Evolutionary conservation across 805 yeast genomes (phyloP).

Genomic region (Blastobotrys peoriensis): DNA sequence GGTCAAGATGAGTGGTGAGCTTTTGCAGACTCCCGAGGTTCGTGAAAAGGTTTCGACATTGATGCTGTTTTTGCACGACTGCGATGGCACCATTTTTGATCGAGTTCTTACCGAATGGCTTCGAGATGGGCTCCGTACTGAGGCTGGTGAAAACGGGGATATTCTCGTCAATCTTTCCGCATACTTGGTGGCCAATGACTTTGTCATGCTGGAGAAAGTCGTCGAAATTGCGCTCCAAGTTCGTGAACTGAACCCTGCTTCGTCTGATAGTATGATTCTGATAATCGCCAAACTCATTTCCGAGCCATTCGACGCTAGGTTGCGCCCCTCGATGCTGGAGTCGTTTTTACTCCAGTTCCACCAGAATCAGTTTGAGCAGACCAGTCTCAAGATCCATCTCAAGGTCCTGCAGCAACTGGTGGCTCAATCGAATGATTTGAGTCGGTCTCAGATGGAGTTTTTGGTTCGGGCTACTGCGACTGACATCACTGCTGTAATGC

Average conservation of each 20-base stretch:
- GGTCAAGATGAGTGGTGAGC: neutral
- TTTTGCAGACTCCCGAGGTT: neutral
- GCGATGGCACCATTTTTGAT: slow-evolving; percentile 17
- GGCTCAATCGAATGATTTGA: neutral
- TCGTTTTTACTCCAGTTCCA: slow-evolving; percentile 19
- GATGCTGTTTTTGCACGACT: slow-evolving; percentile 21
- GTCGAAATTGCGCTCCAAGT: slow-evolving; percentile 29
- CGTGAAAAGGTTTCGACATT: neutral
- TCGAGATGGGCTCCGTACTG: slow-evolving; percentile 27
- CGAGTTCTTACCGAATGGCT: slow-evolving; percentile 22
- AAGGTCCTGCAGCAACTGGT: neutral
- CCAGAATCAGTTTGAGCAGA: slow-evolving; percentile 14
- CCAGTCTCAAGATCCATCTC: slow-evolving; percentile 12
- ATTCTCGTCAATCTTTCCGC: slow-evolving; percentile 33
- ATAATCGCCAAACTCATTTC: slow-evolving; percentile 17
- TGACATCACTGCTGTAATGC: slow-evolving; percentile 8
- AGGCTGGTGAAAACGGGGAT: slow-evolving; percentile 28
- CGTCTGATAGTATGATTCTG: slow-evolving; percentile 23
- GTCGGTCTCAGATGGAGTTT: slow-evolving; percentile 4
- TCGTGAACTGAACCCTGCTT: slow-evolving; percentile 13
- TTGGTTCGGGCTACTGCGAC: slow-evolving; percentile 7
- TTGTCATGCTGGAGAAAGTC: slow-evolving; percentile 32
- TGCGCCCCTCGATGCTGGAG: slow-evolving; percentile 16
- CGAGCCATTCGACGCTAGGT: slow-evolving; percentile 10
- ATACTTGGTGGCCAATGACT: slow-evolving; percentile 35